phyloP scores from a whole-genome alignment of 306 rosid species.

The Fagus sylvatica region DNA sequence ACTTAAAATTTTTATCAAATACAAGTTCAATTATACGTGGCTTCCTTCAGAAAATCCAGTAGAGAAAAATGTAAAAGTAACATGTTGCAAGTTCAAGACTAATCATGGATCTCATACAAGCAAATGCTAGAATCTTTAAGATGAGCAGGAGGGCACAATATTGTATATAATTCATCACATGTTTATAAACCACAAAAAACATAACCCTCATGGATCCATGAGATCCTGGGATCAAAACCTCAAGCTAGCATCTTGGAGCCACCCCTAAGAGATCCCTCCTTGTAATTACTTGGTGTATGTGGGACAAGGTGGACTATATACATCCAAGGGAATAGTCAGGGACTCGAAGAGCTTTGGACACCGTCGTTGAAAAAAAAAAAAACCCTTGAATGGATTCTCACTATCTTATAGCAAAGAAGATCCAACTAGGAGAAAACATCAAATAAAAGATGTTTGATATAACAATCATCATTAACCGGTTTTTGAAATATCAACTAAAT shows the following conservation, averaged over 20 bases:
- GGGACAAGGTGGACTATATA: too few relatives aligned
- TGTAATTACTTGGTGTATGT: too few relatives aligned
- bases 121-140: constrained; percentile 24
- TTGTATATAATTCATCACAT: background rate
- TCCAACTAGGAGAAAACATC: background rate
- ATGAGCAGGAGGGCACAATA: background rate
- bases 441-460: background rate
- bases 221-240: too few relatives aligned
- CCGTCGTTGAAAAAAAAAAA: too few relatives aligned
- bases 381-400: background rate
- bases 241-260: too few relatives aligned
- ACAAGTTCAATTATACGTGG: constrained; percentile 46
- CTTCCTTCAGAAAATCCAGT: constrained; percentile 42
- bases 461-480: background rate
- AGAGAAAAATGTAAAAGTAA: constrained; percentile 36
- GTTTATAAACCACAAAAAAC: background rate
- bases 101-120: constrained; percentile 28
- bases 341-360: too few relatives aligned
- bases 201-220: background rate
- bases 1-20: constrained; percentile 34
- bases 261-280: too few relatives aligned
- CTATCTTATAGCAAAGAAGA: background rate
- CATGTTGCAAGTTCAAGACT: constrained; percentile 40
- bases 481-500: background rate
- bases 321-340: too few relatives aligned